A percentile compares a stretch with the other conserved stretches of the same genome.
phyloP scores from a whole-genome alignment of 371 early-diverging fungal species.

The Phascolomyces articulosus region DNA sequence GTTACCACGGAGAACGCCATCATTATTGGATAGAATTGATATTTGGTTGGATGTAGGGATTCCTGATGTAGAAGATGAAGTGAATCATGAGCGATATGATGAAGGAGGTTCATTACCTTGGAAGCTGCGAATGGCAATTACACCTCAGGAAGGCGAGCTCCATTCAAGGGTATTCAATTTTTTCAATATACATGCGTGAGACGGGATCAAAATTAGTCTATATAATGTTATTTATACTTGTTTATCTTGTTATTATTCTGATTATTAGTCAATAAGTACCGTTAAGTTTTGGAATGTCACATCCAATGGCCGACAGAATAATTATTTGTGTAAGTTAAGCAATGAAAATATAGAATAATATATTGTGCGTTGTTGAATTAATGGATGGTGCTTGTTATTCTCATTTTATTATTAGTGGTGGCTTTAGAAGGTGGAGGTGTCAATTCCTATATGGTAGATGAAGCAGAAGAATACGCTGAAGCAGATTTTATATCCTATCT shows the following conservation, averaged over 20 bases:
- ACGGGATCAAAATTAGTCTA: too few species aligned
- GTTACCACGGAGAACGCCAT: conserved; percentile 13
- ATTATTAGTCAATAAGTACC: conserved; percentile 11
- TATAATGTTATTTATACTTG: too few species aligned
- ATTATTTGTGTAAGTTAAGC: conserved; percentile 19
- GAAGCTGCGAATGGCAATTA: conserved; percentile 21
- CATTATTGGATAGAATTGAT: conserved; percentile 15
- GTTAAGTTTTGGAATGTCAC: conserved; percentile 18
- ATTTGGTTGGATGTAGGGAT: conserved; percentile 18
- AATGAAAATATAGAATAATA: too few species aligned
- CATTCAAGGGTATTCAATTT: not conserved
- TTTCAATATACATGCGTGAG: not conserved
- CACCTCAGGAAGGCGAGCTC: conserved; percentile 11
- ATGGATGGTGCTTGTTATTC: too few species aligned
- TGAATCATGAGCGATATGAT: not conserved
- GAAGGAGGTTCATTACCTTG: conserved; percentile 9
- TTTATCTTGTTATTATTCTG: not conserved
- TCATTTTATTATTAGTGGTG: conserved; percentile 15
- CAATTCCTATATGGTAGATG: conserved; percentile 19
- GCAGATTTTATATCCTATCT: conserved; percentile 15
- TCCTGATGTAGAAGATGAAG: conserved; percentile 6
- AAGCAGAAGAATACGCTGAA: conserved; percentile 11
- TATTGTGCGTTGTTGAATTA: too few species aligned
- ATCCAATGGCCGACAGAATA: not conserved
- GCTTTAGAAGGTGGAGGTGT: conserved; percentile 19